A percentile compares a stretch with the other conserved stretches of the same genome.
phyloP scores from a whole-genome alignment of 345 rosid species.

The Eucalyptus viminalis region DNA sequence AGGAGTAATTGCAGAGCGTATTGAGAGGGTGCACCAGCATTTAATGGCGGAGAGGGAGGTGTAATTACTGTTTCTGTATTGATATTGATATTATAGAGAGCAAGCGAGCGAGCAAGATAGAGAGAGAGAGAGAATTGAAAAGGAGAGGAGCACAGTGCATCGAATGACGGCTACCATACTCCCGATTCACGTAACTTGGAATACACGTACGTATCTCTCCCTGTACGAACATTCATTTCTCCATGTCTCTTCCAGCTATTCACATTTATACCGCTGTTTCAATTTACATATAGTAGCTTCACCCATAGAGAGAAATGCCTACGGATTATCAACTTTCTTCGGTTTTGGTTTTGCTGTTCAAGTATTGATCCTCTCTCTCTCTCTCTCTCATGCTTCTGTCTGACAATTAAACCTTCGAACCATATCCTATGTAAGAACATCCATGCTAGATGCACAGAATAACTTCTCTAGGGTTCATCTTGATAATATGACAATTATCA shows the following conservation, averaged over 20 bases:
- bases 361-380: neutral
- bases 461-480: neutral
- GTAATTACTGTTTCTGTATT: neutral
- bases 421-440: neutral
- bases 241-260: neutral
- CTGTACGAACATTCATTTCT: neutral
- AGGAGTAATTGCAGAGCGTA: conserved; percentile 62
- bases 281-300: neutral
- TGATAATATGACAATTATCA: neutral
- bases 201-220: neutral
- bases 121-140: neutral
- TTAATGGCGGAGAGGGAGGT: conserved; percentile 42
- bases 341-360: neutral
- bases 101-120: neutral
- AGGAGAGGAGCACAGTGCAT: neutral
- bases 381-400: neutral
- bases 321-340: neutral
- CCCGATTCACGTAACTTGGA: neutral
- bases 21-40: conserved; percentile 72
- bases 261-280: neutral
- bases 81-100: neutral
- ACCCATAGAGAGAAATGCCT: neutral
- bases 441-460: neutral
- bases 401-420: neutral
- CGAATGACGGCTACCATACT: conserved; percentile 46